Evolutionary conservation across 441 rosid genomes (phyloP).

Genomic region (Pelargonium fulgidum): DNA sequence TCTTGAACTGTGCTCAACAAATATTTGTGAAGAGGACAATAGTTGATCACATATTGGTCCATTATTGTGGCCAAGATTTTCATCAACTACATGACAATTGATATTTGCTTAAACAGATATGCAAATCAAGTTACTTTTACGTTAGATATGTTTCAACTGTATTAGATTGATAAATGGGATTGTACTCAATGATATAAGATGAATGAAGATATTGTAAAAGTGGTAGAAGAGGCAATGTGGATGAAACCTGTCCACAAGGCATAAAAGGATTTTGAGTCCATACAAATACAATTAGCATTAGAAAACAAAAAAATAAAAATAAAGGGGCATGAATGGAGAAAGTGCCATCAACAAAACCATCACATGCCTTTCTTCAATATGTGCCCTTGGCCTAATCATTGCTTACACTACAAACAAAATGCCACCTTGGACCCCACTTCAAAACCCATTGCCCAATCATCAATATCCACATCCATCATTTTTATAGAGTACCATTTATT

Average conservation of each 20-base stretch:
- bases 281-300: background rate
- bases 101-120: no score
- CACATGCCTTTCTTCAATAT: conserved; percentile 1
- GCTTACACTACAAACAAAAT: background rate
- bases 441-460: background rate
- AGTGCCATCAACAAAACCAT: background rate
- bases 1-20: no score
- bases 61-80: no score
- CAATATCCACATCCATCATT: background rate
- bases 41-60: no score
- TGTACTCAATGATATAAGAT: no score
- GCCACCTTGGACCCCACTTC: background rate
- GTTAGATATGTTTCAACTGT: no score
- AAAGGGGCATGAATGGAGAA: background rate
- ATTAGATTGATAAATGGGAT: no score
- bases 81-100: no score
- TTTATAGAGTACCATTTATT: no score
- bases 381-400: background rate
- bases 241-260: conserved; percentile 27
- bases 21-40: no score
- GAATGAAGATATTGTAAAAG: no score
- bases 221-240: conserved; percentile 22
- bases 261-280: conserved; percentile 9
- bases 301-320: background rate
- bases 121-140: no score